Evolutionary conservation across 352 stramenopile species (phyloP).

Genomic region (Pythium diclinum): DNA sequence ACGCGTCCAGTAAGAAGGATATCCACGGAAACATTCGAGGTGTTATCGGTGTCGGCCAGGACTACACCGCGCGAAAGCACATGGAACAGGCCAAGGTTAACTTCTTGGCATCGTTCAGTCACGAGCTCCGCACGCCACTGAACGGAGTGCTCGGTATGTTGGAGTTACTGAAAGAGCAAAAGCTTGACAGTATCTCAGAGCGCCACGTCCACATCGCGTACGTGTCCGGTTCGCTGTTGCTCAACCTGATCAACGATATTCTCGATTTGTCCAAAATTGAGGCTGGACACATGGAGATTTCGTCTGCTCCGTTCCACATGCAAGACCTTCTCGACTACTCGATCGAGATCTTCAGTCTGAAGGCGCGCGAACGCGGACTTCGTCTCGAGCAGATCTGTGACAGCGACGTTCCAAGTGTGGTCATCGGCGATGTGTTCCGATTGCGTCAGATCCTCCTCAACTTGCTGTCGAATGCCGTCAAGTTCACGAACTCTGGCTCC

Average conservation of each 20-base stretch:
- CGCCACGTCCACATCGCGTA: conserved; percentile 80
- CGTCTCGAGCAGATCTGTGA: conserved; percentile 76
- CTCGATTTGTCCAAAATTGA: conserved; percentile 91
- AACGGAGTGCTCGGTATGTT: conserved; percentile 78
- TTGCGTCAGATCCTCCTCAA: conserved; percentile 74
- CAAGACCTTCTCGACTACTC: conserved; percentile 77
- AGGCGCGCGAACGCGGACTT: conserved; percentile 74
- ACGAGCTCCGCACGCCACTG: conserved; percentile 68
- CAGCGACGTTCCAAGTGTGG: conserved; percentile 55
- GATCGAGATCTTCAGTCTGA: conserved; percentile 86
- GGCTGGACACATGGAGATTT: conserved; percentile 84
- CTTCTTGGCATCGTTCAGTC: conserved; percentile 76
- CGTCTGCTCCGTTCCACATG: conserved; percentile 75
- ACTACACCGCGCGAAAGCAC: conserved; percentile 84
- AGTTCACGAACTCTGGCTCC: conserved; percentile 74
- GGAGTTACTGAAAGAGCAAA: conserved; percentile 68
- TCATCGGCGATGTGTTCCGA: conserved; percentile 71
- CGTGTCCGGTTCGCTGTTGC: conserved; percentile 68
- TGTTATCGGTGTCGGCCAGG: conserved; percentile 88
- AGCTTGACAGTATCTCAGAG: conserved; percentile 49
- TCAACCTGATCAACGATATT: conserved; percentile 90
- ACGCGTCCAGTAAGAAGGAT: conserved; percentile 82
- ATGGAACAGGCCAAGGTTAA: conserved; percentile 82
- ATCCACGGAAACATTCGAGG: conserved; percentile 88
- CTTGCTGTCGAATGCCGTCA: conserved; percentile 75